Base-by-base conservation (phyloP, 75 land plant species). In the Cryptomeria japonica region DNA sequence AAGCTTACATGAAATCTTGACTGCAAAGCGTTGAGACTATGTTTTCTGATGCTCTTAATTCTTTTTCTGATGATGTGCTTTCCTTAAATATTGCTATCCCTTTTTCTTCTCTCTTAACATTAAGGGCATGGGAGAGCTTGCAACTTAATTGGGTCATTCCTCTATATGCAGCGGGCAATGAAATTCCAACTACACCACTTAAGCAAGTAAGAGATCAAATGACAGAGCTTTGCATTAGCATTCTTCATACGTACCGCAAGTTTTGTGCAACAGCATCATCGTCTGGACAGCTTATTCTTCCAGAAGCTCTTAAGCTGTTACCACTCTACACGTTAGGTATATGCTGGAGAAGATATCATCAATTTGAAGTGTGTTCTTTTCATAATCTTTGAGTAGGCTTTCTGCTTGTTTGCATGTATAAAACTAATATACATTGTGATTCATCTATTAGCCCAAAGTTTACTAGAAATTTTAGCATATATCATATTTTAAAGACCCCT, bases 201-300 rank as follows among this genome's bases (percentile, higher is more conserved):
- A 38, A 47, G 76, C 99, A 95, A 95, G 92, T 95, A 32, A 90
- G 93, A 83, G 99, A 98, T 36, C 95, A 96, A 80, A 75, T 94
- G 75, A 94, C 88, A 76, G 93, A 91, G 39, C 94, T 94, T 47
- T 96, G 99, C 88, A 91, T 98, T 85, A 93, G 87, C 58, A 93
- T 93, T 85, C 87, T 98, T 83, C 90, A 91, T 84, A 88, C 99
- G 12, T 97, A 98, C 86, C 96, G 99, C 32, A 98, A 95, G 86
- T 95, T 90, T 85, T 98, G 99, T 91, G 99, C 99, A 25, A 95
- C 99, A 28, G 97, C 95, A 49, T 94, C 99, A 84, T 96, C 99
- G 47, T 90, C 99, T 88, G 99, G 99, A 42, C 99, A 98, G 84
- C 97, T 98, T 34, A 97, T 98, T 87, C 97, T 98, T 79, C 99